These are phyloP conservation scores for Chlorella variabilis DNA, from an alignment of 163 green algal genomes.

Conservation along the genomic window DNA sequence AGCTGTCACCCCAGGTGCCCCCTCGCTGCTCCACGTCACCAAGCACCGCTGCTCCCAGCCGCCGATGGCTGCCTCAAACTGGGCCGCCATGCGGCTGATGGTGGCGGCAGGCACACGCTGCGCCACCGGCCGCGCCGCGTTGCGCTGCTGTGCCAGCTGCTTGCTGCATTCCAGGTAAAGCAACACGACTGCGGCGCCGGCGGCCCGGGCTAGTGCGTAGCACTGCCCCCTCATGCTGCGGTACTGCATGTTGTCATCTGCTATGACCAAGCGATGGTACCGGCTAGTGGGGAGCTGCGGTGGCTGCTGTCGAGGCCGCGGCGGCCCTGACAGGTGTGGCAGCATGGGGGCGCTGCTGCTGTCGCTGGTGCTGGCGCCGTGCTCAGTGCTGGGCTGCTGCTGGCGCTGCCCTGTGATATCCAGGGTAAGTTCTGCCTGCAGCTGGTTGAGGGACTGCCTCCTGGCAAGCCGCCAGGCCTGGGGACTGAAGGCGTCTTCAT, in stretches of 20 bases:
- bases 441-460: not conserved
- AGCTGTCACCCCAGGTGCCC: not conserved
- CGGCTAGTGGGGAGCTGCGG: not conserved
- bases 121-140: not conserved
- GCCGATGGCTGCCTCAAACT: not conserved
- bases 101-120: not conserved
- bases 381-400: not conserved
- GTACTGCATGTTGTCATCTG: constrained; percentile 33
- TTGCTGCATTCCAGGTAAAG: constrained; percentile 22
- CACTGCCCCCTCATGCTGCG: constrained; percentile 31
- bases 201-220: not conserved
- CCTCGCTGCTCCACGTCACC: not conserved
- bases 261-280: constrained; percentile 7
- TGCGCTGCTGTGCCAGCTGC: constrained; percentile 10
- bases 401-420: not conserved
- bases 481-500: not conserved
- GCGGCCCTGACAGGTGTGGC: not conserved
- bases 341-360: not conserved
- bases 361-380: not conserved
- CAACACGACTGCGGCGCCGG: not conserved
- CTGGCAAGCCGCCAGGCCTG: constrained; percentile 7
- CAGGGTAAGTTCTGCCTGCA: not conserved
- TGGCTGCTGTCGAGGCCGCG: not conserved
- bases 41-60: not conserved
- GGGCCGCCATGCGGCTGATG: constrained; percentile 15